Conservation (phyloP, 2,329 filamentous ascomycete species). For the Penicillium sp. region DNA sequence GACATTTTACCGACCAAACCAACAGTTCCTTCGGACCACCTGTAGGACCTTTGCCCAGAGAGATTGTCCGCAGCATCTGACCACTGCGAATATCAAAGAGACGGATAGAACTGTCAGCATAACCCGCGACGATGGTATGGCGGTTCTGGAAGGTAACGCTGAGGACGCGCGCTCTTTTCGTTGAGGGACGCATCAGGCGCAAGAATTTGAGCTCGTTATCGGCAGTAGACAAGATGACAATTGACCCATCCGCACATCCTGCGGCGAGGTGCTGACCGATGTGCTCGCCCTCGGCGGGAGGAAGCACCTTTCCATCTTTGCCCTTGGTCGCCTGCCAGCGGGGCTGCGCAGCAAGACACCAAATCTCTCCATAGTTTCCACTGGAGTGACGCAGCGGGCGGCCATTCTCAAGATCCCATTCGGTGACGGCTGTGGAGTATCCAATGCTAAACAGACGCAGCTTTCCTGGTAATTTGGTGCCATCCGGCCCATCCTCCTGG, state of each 20-base stretch:
- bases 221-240: constrained; percentile 77
- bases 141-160: constrained; percentile 84
- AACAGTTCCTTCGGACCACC: constrained; percentile 77
- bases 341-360: constrained; percentile 88
- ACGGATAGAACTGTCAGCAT: constrained; percentile 91
- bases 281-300: constrained; percentile 32
- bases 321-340: constrained; percentile 37
- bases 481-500: constrained; percentile 53
- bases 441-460: constrained; percentile 92
- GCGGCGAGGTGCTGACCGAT: constrained; percentile 62
- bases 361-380: constrained; percentile 90
- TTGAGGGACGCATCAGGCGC: constrained; percentile 64
- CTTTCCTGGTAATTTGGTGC: constrained; percentile 56
- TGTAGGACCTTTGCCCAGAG: constrained; percentile 66
- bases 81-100: constrained; percentile 78
- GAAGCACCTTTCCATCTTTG: constrained; percentile 30
- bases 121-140: constrained; percentile 75
- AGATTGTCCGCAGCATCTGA: constrained; percentile 68
- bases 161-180: constrained; percentile 79
- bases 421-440: constrained; percentile 81
- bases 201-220: constrained; percentile 76
- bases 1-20: constrained; percentile 84
- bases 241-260: constrained; percentile 82
- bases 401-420: constrained; percentile 83
- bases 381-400: constrained; percentile 71